Evolutionary conservation across 2,329 filamentous ascomycete species (phyloP).

Genomic region (Penicillium sumatraense): DNA sequence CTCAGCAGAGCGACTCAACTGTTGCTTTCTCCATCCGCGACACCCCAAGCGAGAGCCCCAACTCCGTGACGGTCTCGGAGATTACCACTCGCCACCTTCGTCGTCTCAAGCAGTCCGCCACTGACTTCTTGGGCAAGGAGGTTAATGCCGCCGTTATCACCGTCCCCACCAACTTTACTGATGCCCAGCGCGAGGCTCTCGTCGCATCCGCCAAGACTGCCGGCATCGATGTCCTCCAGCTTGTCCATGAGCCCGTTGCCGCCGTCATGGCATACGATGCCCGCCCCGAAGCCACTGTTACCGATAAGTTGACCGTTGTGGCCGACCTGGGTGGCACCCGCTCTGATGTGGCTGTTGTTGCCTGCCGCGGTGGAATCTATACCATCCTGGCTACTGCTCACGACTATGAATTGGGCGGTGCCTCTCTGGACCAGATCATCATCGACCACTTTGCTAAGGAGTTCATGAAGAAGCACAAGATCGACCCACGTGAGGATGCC

Average conservation of each 20-base stretch:
- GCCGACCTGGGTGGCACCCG: constrained; percentile 91
- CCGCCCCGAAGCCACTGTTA: constrained; percentile 70
- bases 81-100: constrained; percentile 82
- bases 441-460: constrained; percentile 98
- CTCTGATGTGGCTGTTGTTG: constrained; percentile 87
- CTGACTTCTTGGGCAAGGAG: constrained; percentile 88
- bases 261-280: constrained; percentile 91
- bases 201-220: constrained; percentile 77
- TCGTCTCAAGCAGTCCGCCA: constrained; percentile 79
- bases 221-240: constrained; percentile 86
- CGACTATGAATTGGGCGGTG: constrained; percentile 91
- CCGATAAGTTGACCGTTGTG: constrained; percentile 90
- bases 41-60: constrained; percentile 66
- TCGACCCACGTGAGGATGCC: constrained; percentile 80
- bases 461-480: constrained; percentile 95
- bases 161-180: constrained; percentile 89
- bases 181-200: constrained; percentile 83
- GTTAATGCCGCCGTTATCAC: constrained; percentile 95
- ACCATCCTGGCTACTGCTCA: constrained; percentile 90
- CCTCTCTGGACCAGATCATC: constrained; percentile 84
- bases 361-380: constrained; percentile 93
- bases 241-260: constrained; percentile 89
- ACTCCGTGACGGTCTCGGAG: constrained; percentile 76
- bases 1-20: constrained; percentile 71
- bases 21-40: constrained; percentile 86